Conservation (phyloP, 495 filamentous ascomycete species). For the Tuber borchii region DNA sequence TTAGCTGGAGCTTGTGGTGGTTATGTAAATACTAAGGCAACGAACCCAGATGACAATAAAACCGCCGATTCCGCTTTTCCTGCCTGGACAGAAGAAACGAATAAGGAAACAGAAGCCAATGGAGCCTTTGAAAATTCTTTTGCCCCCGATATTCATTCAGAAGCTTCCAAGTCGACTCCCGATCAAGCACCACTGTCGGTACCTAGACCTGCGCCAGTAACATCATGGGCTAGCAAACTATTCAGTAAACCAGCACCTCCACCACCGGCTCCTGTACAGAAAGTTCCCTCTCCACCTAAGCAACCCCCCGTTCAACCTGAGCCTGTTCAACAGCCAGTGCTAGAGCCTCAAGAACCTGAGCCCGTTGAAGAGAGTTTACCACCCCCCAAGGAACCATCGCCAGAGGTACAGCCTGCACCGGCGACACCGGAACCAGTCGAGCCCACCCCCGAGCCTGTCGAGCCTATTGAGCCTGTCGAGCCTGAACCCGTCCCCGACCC, state of each 20-base stretch:
- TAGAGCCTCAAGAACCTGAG: slow-evolving; percentile 32
- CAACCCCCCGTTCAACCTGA: slow-evolving; percentile 35
- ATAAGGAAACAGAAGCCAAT: slow-evolving; percentile 24
- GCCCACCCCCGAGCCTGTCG: slow-evolving; percentile 16
- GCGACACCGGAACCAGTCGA: slow-evolving; percentile 27
- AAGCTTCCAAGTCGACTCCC: slow-evolving; percentile 40
- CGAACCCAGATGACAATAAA: slow-evolving; percentile 37
- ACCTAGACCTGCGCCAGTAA: slow-evolving; percentile 33
- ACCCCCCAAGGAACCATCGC: slow-evolving; percentile 20
- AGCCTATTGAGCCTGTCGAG: slow-evolving; percentile 29
- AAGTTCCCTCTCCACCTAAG: slow-evolving; percentile 33
- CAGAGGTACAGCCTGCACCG: slow-evolving; percentile 18
- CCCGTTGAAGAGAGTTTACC: slow-evolving; percentile 28
- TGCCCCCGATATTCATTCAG: slow-evolving; percentile 17
- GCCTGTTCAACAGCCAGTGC: slow-evolving; percentile 40
- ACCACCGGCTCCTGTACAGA: slow-evolving; percentile 39
- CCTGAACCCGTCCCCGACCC: slow-evolving; percentile 25
- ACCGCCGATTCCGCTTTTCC: neutral
- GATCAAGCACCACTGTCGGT: slow-evolving; percentile 36
- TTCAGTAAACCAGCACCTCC: slow-evolving; percentile 43
- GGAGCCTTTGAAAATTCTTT: slow-evolving; percentile 16
- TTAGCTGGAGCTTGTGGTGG: slow-evolving; percentile 42
- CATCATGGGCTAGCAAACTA: slow-evolving; percentile 44
- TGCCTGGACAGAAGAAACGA: slow-evolving; percentile 29
- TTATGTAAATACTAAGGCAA: slow-evolving; percentile 34